A percentile compares a stretch with the other conserved stretches of the same genome.
Conservation (phyloP, 2,329 filamentous ascomycete species). For the Aspergillus niger region DNA sequence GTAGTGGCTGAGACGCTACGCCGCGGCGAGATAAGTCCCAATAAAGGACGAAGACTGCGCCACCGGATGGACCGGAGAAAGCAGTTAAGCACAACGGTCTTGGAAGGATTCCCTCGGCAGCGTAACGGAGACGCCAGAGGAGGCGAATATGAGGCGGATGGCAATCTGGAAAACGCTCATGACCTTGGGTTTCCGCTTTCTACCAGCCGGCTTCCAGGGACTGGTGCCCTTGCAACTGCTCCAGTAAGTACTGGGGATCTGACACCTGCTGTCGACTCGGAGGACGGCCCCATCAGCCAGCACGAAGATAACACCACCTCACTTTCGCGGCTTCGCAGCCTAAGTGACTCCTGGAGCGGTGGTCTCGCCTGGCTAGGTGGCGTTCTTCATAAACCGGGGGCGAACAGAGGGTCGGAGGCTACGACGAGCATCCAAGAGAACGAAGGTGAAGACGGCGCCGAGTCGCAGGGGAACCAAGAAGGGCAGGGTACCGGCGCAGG, state of each 20-base stretch:
- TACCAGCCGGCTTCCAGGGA: slow-evolving; percentile 31
- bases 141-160: slow-evolving; percentile 24
- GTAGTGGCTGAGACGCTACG: slow-evolving; percentile 67
- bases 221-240: slow-evolving; percentile 23
- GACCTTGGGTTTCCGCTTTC: slow-evolving; percentile 25
- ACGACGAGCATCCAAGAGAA: neutral
- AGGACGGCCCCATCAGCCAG: slow-evolving; percentile 13
- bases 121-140: slow-evolving; percentile 22
- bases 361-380: slow-evolving; percentile 40
- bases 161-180: slow-evolving; percentile 16
- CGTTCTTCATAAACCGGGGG: slow-evolving; percentile 28
- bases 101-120: slow-evolving; percentile 22
- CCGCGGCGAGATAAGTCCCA: slow-evolving; percentile 53
- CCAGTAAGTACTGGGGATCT: slow-evolving; percentile 25
- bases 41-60: slow-evolving; percentile 32
- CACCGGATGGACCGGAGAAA: slow-evolving; percentile 32
- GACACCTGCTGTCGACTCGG: slow-evolving; percentile 26
- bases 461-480: slow-evolving; percentile 1
- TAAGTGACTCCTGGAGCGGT: slow-evolving; percentile 42
- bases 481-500: slow-evolving; percentile 5
- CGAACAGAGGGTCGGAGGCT: slow-evolving; percentile 4
- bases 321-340: slow-evolving; percentile 34
- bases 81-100: slow-evolving; percentile 29
- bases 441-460: neutral
- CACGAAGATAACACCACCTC: slow-evolving; percentile 22